Evolutionary conservation across 1,284 basidiomycete species (phyloP).

Genomic region (Retiboletus flavoniger): DNA sequence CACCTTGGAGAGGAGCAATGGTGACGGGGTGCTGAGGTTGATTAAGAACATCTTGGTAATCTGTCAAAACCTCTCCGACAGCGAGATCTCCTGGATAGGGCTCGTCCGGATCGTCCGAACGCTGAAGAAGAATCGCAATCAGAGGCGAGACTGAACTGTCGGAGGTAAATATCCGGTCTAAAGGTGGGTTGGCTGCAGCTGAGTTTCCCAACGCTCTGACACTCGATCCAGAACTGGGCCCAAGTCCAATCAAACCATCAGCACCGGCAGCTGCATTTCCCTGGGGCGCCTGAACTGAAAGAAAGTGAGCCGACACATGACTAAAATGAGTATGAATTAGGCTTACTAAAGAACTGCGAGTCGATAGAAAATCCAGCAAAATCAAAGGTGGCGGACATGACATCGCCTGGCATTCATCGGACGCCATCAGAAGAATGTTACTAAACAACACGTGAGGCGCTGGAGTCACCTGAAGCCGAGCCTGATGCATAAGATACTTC

Average conservation of each 20-base stretch:
- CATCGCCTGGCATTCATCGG: constrained; percentile 38
- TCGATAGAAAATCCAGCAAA: constrained; percentile 55
- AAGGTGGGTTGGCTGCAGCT: constrained; percentile 46
- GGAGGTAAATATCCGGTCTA: constrained; percentile 63
- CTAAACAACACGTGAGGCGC: background rate
- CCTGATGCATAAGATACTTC: constrained; percentile 27
- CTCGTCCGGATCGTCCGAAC: constrained; percentile 43
- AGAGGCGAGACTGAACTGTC: constrained; percentile 55
- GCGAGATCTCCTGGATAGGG: constrained; percentile 48
- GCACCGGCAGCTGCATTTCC: constrained; percentile 32
- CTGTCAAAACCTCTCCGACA: constrained; percentile 45
- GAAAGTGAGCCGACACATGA: background rate
- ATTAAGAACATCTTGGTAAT: constrained; percentile 39
- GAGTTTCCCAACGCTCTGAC: constrained; percentile 11
- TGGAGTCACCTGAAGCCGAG: constrained; percentile 18
- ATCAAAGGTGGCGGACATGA: constrained; percentile 51
- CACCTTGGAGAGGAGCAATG: constrained; percentile 32
- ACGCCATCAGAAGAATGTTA: background rate
- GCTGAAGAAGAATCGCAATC: constrained; percentile 54
- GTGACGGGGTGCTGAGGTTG: constrained; percentile 47
- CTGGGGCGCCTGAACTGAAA: constrained; percentile 23
- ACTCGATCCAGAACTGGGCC: constrained; percentile 46
- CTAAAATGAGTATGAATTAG: background rate
- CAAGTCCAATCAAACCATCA: constrained; percentile 51
- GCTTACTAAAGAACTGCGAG: constrained; percentile 64